Evolutionary conservation across 805 yeast species (phyloP), one percentile per base, ranked within the genome.

Genomic region (Candida chilensis): DNA sequence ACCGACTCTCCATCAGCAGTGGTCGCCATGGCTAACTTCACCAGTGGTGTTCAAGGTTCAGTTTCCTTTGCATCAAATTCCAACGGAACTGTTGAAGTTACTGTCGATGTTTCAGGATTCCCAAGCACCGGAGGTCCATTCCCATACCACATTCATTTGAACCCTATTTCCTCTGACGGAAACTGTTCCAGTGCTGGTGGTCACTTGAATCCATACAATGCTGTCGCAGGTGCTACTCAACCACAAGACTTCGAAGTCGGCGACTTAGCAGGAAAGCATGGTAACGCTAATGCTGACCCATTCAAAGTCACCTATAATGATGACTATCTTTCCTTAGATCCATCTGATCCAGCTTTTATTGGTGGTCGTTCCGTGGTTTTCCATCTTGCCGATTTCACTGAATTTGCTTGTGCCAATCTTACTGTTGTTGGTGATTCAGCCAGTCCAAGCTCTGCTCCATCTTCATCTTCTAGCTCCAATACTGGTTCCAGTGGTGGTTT

Each of bases 201-300:
- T 16, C 61, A 55, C 45, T 54, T 61, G 37, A 52, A 61, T 42
- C 67, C 67, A 12, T 60, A 45, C 48, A 39, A 45, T 33, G 67
- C 66, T 17, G 37, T 33, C 10, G 46, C 39, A 24, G 44, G 54
- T 12, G 37, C 57, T 16, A n/a, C n/a, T n/a, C 34, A 39, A 14
- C 35, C 43, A 7, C 47, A 48, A 5, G 46, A 37, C 11, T 37
- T 37, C 33, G 59, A 59, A 41, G 50, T 48, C 21, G 64, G 66
- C 26, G 65, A 60, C 38, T 59, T 60, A 34, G 40, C 62, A 6
- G 64, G 64, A 16, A 58, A 52, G 40, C 60, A 58, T 40, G 67
- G 67, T 15, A 28, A 29, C 27, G 46, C 59, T 27, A 32, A 41
- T n/a, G 53, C 59, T 20, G 40, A 47, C n/a, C 39, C 55, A 10